Evolutionary conservation across 129 eudicot genomes (phyloP), one percentile per base, ranked within the genome.

Genomic region (Kitagawia praeruptora): DNA sequence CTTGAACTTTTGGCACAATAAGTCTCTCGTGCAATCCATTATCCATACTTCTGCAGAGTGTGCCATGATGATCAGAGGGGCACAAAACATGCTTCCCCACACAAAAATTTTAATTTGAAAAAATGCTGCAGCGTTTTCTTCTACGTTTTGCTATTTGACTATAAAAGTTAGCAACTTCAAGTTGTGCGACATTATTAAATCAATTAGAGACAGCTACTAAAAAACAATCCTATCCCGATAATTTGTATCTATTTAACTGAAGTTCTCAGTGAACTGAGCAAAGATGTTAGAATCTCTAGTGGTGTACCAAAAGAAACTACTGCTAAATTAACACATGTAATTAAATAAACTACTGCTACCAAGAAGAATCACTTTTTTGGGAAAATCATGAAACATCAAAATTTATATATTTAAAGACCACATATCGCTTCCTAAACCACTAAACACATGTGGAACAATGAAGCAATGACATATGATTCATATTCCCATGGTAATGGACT

Each of bases 1-100:
- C 85, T 75, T 73, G 34, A 8, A 83, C 81, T 25, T 82, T 58
- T 73, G 74, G 69, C 39, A n/a, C 77, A 28, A 91, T 83, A 39
- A 91, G 87, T 76, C 83, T 84, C 31, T 82, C 85, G 3, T 84
- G 75, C 9, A 84, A 18, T 34, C 76, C 85, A 42, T 78, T 46
- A 72, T 83, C 85, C 89, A 83, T 83, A 37, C 12, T 76, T 76
- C 66, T 53, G 46, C 21, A 76, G 40, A 16, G 19, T 34, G 16
- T 49, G 14, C 25, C 56, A 76, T 44, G 19, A 46, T 46, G 0
- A 72, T 41, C 7, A 39, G 49, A 41, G 7, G 46, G 48, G 15
- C 12, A 74, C n/a, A 6, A 46, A 74, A 42, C 15, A 1, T 73
- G n/a, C 4, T 54, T 21, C 64, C 11, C 28, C 25, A 12, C 28